phyloP scores from a whole-genome alignment of 106 monocot species.

The Agapanthus africanus region DNA sequence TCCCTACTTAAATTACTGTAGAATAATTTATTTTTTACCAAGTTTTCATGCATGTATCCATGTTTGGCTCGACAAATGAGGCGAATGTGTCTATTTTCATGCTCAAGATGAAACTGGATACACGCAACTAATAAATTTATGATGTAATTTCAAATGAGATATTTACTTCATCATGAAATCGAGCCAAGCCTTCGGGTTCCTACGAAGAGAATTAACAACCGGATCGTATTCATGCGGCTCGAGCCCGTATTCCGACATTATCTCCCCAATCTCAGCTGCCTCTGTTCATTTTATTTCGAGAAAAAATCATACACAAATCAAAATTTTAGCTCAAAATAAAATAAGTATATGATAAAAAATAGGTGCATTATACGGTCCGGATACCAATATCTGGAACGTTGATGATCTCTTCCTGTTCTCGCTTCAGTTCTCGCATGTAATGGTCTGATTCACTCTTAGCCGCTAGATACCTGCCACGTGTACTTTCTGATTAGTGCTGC shows the following conservation, averaged over 20 bases:
- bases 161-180: conserved; percentile 98
- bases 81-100: too few relatives aligned
- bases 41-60: too few relatives aligned
- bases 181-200: conserved; percentile 87
- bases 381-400: conserved; percentile 74
- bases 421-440: conserved; percentile 61
- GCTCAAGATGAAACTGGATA: too few relatives aligned
- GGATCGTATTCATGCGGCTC: conserved; percentile 73
- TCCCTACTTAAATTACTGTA: too few relatives aligned
- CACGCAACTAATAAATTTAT: not conserved
- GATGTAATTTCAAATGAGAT: not conserved
- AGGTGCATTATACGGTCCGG: too few relatives aligned
- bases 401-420: conserved; percentile 91
- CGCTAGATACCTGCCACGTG: conserved; percentile 74
- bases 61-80: too few relatives aligned
- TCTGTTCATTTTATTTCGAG: conserved; percentile 59
- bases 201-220: conserved; percentile 61
- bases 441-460: conserved; percentile 95
- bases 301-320: too few relatives aligned
- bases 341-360: too few relatives aligned
- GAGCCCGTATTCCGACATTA: conserved; percentile 62
- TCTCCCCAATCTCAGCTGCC: conserved; percentile 88
- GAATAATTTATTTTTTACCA: too few relatives aligned
- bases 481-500: not conserved
- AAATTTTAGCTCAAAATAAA: too few relatives aligned